These are phyloP conservation scores for Metschnikowia reukaufii DNA, from an alignment of 805 yeast species.

Conservation along the genomic window DNA sequence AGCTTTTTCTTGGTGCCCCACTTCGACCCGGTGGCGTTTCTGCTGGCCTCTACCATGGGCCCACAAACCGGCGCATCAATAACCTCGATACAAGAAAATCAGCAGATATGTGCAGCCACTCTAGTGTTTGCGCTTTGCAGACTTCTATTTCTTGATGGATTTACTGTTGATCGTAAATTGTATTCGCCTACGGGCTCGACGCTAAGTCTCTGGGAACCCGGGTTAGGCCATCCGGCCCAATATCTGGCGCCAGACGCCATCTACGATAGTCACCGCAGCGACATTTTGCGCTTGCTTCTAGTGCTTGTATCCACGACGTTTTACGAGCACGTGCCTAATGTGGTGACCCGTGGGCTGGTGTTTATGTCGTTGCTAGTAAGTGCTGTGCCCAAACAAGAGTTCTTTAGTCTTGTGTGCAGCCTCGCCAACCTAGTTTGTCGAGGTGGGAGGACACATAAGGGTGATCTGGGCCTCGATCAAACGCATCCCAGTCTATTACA, in stretches of 20 bases:
- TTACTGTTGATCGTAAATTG: slow-evolving; percentile 41
- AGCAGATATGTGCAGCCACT: slow-evolving; percentile 1
- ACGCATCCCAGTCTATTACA: slow-evolving; percentile 32
- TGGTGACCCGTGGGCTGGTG: slow-evolving; percentile 56
- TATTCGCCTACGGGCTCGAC: not conserved
- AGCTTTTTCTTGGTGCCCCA: slow-evolving; percentile 33
- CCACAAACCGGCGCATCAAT: not conserved
- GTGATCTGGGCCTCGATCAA: slow-evolving; percentile 47
- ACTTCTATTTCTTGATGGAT: slow-evolving; percentile 56
- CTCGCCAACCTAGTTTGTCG: slow-evolving; percentile 63
- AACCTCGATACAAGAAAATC: not conserved
- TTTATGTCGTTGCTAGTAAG: slow-evolving; percentile 58
- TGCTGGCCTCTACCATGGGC: not conserved
- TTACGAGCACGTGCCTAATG: slow-evolving; percentile 45
- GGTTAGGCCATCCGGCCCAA: slow-evolving; percentile 54
- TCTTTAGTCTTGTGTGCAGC: slow-evolving; percentile 61
- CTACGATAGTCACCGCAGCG: slow-evolving; percentile 65
- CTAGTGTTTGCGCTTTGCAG: slow-evolving; percentile 29
- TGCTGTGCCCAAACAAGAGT: slow-evolving; percentile 47
- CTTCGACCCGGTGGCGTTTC: slow-evolving; percentile 41
- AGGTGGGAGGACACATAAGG: slow-evolving; percentile 38
- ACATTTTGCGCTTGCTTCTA: slow-evolving; percentile 60
- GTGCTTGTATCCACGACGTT: slow-evolving; percentile 61
- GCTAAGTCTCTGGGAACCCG: slow-evolving; percentile 71
- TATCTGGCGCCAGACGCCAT: slow-evolving; percentile 27